Evolutionary conservation across 139 green algal genomes (phyloP).

Genomic region (Microglena sp.): DNA sequence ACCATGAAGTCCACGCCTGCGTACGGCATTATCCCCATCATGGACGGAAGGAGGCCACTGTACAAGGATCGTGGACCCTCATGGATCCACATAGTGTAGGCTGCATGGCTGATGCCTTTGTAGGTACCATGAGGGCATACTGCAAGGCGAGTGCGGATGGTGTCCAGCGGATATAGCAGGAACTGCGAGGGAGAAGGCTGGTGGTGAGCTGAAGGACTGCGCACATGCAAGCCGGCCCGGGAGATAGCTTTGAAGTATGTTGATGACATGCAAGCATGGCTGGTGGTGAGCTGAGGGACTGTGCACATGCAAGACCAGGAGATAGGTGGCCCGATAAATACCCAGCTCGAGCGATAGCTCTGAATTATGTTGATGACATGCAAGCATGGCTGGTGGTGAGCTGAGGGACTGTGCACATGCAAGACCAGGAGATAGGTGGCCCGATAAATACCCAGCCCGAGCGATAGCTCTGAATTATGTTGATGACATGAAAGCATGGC

Average conservation of each 20-base stretch:
- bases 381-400: no score
- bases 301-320: neutral
- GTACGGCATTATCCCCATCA: conserved; percentile 83
- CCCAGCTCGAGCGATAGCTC: neutral
- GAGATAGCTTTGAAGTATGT: no score
- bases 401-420: no score
- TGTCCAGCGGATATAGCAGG: conserved; percentile 79
- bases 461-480: no score
- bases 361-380: neutral
- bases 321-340: neutral
- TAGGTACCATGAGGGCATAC: conserved; percentile 60
- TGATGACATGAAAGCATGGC: no score
- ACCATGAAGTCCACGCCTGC: conserved; percentile 85
- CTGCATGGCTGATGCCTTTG: conserved; percentile 48
- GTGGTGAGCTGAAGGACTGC: neutral
- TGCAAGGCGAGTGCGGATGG: conserved; percentile 74
- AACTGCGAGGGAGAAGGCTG: conserved; percentile 11
- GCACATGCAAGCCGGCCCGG: no score
- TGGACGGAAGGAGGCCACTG: conserved; percentile 62
- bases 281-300: neutral
- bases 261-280: no score
- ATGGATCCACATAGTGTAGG: conserved; percentile 10
- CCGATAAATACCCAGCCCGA: no score
- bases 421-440: no score
- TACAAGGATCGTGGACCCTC: conserved; percentile 25